phyloP scores from a whole-genome alignment of 2,329 filamentous ascomycete species.

The Coniosporium tulheliwenetii region DNA sequence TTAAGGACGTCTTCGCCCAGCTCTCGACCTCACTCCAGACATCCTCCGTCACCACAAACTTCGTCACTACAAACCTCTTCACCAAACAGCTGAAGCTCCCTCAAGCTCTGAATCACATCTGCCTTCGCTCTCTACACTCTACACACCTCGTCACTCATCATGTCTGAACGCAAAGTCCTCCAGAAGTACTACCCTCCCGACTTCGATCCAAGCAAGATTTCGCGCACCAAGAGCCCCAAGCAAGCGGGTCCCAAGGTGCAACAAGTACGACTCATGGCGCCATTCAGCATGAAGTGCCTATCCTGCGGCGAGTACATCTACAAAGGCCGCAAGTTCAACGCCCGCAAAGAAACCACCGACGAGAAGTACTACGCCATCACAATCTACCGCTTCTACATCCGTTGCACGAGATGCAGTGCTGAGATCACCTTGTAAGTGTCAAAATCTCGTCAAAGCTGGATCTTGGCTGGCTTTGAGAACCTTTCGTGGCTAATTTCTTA shows the following conservation, averaged over 20 bases:
- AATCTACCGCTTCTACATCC: slow-evolving; percentile 80
- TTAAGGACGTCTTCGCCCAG: too few species aligned
- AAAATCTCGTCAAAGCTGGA: too few species aligned
- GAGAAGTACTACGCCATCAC: slow-evolving; percentile 81
- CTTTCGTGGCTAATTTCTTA: slow-evolving; percentile 28
- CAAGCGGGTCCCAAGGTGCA: slow-evolving; percentile 64
- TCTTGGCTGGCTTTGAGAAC: too few species aligned
- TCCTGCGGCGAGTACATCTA: slow-evolving; percentile 57
- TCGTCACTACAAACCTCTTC: neutral
- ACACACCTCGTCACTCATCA: slow-evolving; percentile 23
- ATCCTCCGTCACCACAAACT: neutral
- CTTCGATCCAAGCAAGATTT: slow-evolving; percentile 77
- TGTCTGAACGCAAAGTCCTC: slow-evolving; percentile 80
- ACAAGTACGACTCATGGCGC: slow-evolving; percentile 80
- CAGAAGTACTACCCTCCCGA: slow-evolving; percentile 55
- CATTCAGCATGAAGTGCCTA: slow-evolving; percentile 61
- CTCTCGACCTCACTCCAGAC: neutral
- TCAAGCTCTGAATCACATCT: neutral
- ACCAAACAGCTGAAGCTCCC: neutral
- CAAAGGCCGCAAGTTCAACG: slow-evolving; percentile 90
- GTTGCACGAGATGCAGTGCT: slow-evolving; percentile 70
- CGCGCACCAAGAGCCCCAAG: slow-evolving; percentile 53
- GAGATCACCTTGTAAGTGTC: slow-evolving; percentile 48
- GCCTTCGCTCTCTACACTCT: neutral
- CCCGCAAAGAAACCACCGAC: slow-evolving; percentile 79